phyloP scores from a whole-genome alignment of 2,329 filamentous ascomycete species.

The Uncinocarpus reesii region DNA sequence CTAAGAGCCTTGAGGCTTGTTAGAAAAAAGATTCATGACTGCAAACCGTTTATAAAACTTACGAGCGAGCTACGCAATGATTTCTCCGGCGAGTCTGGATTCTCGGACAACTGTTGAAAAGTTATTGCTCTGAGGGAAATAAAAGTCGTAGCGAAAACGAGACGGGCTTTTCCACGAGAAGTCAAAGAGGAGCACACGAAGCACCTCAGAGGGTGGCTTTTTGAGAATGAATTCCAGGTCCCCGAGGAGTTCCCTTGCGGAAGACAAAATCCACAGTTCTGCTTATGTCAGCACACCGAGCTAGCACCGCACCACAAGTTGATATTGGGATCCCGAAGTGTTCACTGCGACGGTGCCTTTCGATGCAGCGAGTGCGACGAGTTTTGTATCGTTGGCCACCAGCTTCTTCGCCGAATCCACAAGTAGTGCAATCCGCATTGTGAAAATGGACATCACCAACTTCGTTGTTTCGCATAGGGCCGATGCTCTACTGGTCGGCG shows the following conservation, averaged over 20 bases:
- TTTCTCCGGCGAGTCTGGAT: no score
- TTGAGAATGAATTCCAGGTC: constrained; percentile 2
- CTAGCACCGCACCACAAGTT: background rate
- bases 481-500: constrained; percentile 73
- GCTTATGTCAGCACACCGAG: constrained; percentile 3
- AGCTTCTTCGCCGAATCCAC: no score
- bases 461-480: constrained; percentile 71
- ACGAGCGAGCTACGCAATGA: no score
- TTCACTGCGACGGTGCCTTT: background rate
- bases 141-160: background rate
- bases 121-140: background rate
- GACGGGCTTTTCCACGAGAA: background rate
- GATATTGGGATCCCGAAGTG: background rate
- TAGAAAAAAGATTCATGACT: no score
- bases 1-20: background rate
- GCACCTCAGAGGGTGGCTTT: background rate
- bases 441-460: constrained; percentile 78
- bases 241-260: background rate
- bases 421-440: background rate
- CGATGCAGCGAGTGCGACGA: no score
- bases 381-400: no score
- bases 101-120: background rate
- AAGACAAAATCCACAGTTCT: background rate
- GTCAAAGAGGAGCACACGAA: background rate
- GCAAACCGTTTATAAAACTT: no score